phyloP scores from a whole-genome alignment of 495 filamentous ascomycete species.

The Chaetomium fimeti region DNA sequence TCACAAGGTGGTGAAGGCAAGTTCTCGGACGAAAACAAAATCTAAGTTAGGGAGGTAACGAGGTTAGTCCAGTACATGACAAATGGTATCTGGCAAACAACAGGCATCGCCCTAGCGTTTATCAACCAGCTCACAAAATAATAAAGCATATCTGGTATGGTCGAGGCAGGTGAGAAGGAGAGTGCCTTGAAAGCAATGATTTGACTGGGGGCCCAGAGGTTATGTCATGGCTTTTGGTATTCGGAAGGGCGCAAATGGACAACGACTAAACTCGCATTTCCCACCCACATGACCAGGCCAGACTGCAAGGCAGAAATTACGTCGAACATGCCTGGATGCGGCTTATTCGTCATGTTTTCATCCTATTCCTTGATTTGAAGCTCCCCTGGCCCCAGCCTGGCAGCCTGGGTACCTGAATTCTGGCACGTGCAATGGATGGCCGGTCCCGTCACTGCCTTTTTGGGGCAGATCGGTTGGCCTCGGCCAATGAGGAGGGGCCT shows the following conservation, averaged over 20 bases:
- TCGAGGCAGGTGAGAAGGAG: too few relatives aligned
- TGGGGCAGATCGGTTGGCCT: constrained; percentile 7
- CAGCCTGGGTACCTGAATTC: too few relatives aligned
- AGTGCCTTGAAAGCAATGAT: too few relatives aligned
- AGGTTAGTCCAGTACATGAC: too few relatives aligned
- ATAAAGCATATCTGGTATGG: too few relatives aligned
- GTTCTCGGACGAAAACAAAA: too few relatives aligned
- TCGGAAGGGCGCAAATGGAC: neutral
- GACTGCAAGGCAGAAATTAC: neutral
- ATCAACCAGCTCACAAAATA: too few relatives aligned
- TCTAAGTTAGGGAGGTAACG: too few relatives aligned
- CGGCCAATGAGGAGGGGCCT: neutral
- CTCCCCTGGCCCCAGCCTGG: neutral
- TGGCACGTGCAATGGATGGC: neutral
- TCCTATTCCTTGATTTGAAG: constrained; percentile 4
- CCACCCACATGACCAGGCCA: neutral
- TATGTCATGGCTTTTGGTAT: neutral
- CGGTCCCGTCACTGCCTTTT: neutral
- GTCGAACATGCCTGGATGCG: neutral
- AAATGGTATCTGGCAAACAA: too few relatives aligned
- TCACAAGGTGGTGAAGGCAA: too few relatives aligned
- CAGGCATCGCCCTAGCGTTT: too few relatives aligned
- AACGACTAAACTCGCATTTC: neutral
- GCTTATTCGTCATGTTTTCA: neutral
- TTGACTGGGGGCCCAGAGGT: too few relatives aligned